Conservation (phyloP, 768 basidiomycete species). For the Filobasidium wieringae region DNA sequence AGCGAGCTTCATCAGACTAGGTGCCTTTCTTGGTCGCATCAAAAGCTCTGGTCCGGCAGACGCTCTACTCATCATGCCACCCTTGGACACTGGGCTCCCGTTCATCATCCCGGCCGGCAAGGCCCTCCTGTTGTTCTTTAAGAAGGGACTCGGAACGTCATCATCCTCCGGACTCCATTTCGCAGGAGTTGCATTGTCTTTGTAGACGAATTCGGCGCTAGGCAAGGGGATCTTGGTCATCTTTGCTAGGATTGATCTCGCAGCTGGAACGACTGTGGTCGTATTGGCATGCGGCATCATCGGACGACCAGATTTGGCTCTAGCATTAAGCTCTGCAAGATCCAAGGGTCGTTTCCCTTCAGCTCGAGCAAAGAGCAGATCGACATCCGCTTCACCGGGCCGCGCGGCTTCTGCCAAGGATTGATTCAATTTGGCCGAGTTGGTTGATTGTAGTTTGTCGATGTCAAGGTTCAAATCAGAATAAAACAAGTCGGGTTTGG, state of each 20-base stretch:
- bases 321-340: neutral
- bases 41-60: too few species aligned
- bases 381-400: neutral
- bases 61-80: too few species aligned
- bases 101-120: too few species aligned
- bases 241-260: neutral
- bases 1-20: too few species aligned
- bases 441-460: neutral
- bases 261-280: neutral
- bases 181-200: constrained; percentile 34
- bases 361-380: neutral
- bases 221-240: constrained; percentile 9
- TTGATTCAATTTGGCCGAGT: neutral
- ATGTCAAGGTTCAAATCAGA: neutral
- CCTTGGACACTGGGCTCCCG: too few species aligned
- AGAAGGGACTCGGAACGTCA: constrained; percentile 34
- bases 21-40: too few species aligned
- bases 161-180: constrained; percentile 31
- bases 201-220: constrained; percentile 24
- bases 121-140: constrained; percentile 16
- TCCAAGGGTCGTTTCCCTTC: neutral
- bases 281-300: neutral
- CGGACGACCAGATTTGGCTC: neutral
- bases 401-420: neutral
- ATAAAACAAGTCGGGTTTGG: neutral